Conservation (phyloP, 2,329 filamentous ascomycete genomes). For the Sporothrix humicola region DNA sequence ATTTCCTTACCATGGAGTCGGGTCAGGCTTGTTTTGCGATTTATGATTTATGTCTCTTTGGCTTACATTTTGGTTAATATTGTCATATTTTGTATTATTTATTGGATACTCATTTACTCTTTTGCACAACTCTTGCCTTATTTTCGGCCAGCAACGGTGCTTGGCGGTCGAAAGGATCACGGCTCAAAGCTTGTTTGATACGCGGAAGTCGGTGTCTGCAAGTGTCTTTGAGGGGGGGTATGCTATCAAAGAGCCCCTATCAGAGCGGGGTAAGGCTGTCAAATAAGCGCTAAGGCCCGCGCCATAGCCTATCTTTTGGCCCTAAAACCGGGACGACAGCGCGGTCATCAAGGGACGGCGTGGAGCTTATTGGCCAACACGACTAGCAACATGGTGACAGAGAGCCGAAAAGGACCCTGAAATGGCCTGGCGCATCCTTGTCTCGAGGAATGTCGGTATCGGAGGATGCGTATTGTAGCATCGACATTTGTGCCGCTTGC, state of each 20-base stretch:
- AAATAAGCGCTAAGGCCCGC: constrained; percentile 19
- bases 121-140: not conserved
- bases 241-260: not conserved
- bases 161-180: not conserved
- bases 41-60: not conserved
- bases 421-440: not conserved
- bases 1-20: not conserved
- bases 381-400: too few species aligned
- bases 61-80: not conserved
- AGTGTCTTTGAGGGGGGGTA: not conserved
- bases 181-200: too few species aligned
- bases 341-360: not conserved
- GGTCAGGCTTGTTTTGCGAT: not conserved
- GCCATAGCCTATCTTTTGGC: constrained; percentile 15
- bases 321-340: not conserved
- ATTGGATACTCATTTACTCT: not conserved
- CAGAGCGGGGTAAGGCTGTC: not conserved
- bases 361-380: constrained; percentile 8
- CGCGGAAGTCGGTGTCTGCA: not conserved
- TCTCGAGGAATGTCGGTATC: not conserved
- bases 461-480: not conserved
- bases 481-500: not conserved
- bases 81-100: not conserved
- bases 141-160: not conserved
- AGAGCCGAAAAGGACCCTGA: not conserved